Base-by-base conservation (phyloP, 768 basidiomycete genomes). In the Mycena chlorophos region DNA sequence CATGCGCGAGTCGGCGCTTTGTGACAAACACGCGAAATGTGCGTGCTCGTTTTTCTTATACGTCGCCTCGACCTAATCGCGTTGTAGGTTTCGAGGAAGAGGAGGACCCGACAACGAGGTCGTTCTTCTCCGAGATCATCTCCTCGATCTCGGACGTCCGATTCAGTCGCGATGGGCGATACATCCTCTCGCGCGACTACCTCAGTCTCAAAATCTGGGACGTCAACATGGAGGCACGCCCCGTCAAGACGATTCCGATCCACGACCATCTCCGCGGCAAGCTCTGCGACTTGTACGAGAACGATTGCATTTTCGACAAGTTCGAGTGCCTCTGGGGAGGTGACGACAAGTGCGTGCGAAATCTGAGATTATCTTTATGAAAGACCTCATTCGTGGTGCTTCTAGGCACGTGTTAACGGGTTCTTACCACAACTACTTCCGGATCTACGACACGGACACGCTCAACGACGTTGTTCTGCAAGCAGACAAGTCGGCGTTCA, bases 391-490 rank as follows among this genome's bases (percentile, higher is more conserved):
- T 55, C 46, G 30, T 53, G 37, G 8, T n/a, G n/a, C n/a, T n/a
- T n/a, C n/a, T 65, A 99, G 97, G 67, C 87, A 95, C 71, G 94
- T 98, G 56, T 78, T 99, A 61, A 98, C 97, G n/a, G 97, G 97
- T 40, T 98, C 97, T 49, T 99, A 99, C 77, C 96, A 98, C 78
- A 99, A 99, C 76, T 98, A 96, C 77, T 95, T 99, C 89, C 94
- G 94, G 71, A 97, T 99, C 85, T 99, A 94, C 75, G 96, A 98
- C 71, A 84, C 86, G 51, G 92, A 96, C 57, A 85, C 87, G 28
- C 68, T 86, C 59, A 89, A 87, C 58, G 97, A 98, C 66, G 86
- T 95, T 40, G 91, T 98, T 13, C 75, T 99, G 53, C 97, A 98
- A 73, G 97, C 97, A 2, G 97, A 99, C 78, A 99, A 99, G 73